These are phyloP conservation scores for Boletus mariae DNA, from an alignment of 1,284 basidiomycete species.

Conservation along the genomic window DNA sequence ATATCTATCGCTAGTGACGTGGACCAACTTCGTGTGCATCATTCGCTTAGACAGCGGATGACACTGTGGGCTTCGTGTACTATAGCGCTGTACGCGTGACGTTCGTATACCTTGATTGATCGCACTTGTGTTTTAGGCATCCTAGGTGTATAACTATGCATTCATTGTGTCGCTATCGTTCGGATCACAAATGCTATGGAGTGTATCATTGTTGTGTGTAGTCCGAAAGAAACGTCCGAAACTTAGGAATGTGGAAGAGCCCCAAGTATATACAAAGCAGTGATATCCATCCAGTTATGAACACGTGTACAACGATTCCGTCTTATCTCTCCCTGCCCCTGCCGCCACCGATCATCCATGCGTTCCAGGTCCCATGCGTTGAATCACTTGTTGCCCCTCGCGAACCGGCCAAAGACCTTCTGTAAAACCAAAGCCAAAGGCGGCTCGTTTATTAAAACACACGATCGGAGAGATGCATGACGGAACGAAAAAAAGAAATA, in stretches of 20 bases:
- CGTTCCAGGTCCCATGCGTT: conserved; percentile 6
- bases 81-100: no score
- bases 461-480: conserved; percentile 7
- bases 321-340: not conserved
- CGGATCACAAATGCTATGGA: no score
- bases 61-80: no score
- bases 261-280: not conserved
- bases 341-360: not conserved
- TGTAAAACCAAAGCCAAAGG: conserved; percentile 17
- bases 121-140: no score
- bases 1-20: no score
- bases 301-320: conserved; percentile 9
- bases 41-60: no score
- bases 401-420: conserved; percentile 28
- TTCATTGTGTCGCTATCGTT: no score
- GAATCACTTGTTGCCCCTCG: conserved; percentile 19
- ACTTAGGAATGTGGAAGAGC: not conserved
- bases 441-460: conserved; percentile 27
- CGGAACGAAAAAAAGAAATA: conserved; percentile 1
- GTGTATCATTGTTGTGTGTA: no score
- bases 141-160: no score
- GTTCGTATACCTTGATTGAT: no score
- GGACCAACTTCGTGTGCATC: no score
- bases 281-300: not conserved
- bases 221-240: no score